Evolutionary conservation across 2,329 filamentous ascomycete genomes (phyloP).

Genomic region (Fusarium sp.): DNA sequence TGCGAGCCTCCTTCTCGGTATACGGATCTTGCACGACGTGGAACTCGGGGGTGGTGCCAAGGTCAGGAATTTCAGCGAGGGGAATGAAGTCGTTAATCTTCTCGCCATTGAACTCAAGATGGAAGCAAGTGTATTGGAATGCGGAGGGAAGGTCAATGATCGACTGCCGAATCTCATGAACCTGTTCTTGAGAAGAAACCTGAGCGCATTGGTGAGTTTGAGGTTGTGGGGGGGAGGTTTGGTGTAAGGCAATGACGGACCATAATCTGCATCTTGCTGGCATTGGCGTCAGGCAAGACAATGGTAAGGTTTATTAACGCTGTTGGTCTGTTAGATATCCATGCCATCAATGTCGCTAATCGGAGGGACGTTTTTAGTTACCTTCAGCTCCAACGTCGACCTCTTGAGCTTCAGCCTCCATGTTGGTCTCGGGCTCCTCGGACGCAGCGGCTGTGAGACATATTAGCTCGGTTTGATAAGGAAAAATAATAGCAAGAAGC

Average conservation of each 20-base stretch:
- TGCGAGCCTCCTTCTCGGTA: slow-evolving; percentile 96
- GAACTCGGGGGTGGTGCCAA: slow-evolving; percentile 82
- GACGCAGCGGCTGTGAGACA: slow-evolving; percentile 35
- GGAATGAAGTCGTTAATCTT: slow-evolving; percentile 96
- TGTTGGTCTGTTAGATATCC: slow-evolving; percentile 46
- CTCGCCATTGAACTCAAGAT: slow-evolving; percentile 89
- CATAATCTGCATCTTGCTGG: slow-evolving; percentile 86
- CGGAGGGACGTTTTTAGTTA: slow-evolving; percentile 36
- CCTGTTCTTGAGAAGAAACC: slow-evolving; percentile 94
- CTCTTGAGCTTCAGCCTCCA: slow-evolving; percentile 46
- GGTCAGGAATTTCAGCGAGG: slow-evolving; percentile 86
- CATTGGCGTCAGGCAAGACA: slow-evolving; percentile 79
- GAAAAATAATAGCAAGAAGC: background rate
- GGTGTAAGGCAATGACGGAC: slow-evolving; percentile 63
- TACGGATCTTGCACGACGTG: slow-evolving; percentile 93
- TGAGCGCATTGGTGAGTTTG: slow-evolving; percentile 54
- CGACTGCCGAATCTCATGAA: slow-evolving; percentile 96
- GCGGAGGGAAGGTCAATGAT: slow-evolving; percentile 93
- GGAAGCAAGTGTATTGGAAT: slow-evolving; percentile 98
- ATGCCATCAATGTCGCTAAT: slow-evolving; percentile 15
- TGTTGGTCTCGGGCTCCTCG: slow-evolving; percentile 47
- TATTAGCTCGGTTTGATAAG: slow-evolving; percentile 20
- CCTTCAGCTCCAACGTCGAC: slow-evolving; percentile 53
- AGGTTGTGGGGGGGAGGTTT: slow-evolving; percentile 7
- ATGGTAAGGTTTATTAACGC: slow-evolving; percentile 76